phyloP scores from a whole-genome alignment of 2,329 filamentous ascomycete species.

The Hypoxylon sp. region DNA sequence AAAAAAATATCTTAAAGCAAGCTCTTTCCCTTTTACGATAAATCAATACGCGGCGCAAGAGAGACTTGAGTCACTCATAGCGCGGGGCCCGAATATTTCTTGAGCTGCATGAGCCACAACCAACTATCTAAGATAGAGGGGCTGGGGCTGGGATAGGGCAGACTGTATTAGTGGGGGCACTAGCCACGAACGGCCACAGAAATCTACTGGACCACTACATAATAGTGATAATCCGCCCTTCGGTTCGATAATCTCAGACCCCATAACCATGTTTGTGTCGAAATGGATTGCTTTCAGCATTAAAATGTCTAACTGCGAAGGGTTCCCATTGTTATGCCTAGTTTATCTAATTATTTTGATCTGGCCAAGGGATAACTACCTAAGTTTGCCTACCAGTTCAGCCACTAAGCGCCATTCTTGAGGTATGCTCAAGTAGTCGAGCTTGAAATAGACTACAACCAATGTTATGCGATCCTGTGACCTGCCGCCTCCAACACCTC shows the following conservation, averaged over 20 bases:
- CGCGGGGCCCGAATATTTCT: constrained; percentile 38
- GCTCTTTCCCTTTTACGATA: constrained; percentile 30
- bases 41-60: constrained; percentile 19
- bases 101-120: constrained; percentile 25
- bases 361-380: background rate
- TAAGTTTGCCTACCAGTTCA: background rate
- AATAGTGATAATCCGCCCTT: no score
- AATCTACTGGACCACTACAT: no score
- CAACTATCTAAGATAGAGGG: constrained; percentile 24
- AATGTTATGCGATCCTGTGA: background rate
- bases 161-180: background rate
- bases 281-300: background rate
- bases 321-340: background rate
- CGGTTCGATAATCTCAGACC: background rate
- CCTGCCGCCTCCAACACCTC: background rate
- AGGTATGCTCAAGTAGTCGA: background rate
- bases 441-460: background rate
- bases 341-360: background rate
- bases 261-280: background rate
- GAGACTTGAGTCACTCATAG: constrained; percentile 35
- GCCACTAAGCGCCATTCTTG: background rate
- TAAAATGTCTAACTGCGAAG: background rate
- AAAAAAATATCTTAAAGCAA: constrained; percentile 11
- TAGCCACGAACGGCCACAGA: constrained; percentile 15
- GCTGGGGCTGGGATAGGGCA: background rate